Conservation (phyloP, 495 filamentous ascomycete genomes). For the Emericellopsis terricola region DNA sequence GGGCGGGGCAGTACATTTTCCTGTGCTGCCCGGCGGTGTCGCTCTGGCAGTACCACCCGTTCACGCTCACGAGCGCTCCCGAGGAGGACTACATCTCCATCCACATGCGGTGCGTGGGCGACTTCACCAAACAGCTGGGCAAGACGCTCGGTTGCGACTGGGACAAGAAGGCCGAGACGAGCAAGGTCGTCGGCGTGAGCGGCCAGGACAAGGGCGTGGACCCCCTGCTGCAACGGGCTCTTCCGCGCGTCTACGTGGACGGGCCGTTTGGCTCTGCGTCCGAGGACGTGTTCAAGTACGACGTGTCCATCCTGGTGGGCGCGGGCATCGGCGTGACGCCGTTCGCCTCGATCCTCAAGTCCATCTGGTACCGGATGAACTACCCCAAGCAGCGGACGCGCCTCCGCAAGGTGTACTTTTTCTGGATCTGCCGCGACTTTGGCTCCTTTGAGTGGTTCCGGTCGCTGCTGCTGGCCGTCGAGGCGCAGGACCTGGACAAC, state of each 20-base stretch:
- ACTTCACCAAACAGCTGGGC: conserved; percentile 49
- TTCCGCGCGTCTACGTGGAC: conserved; percentile 61
- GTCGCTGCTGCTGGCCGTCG: conserved; percentile 59
- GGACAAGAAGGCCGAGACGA: conserved; percentile 32
- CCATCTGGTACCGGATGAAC: conserved; percentile 78
- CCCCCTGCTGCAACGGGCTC: conserved; percentile 46
- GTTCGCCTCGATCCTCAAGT: conserved; percentile 65
- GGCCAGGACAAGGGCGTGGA: conserved; percentile 39
- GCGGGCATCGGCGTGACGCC: conserved; percentile 60
- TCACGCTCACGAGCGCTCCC: conserved; percentile 61
- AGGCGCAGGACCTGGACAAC: conserved; percentile 65
- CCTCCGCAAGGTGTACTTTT: conserved; percentile 67
- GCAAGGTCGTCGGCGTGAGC: conserved; percentile 48
- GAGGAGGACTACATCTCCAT: conserved; percentile 74
- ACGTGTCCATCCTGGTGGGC: conserved; percentile 48
- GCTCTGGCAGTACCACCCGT: conserved; percentile 64
- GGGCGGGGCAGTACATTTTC: conserved; percentile 68
- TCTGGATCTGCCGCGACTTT: conserved; percentile 70
- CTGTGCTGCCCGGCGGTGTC: conserved; percentile 68
- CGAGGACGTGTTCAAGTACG: conserved; percentile 64
- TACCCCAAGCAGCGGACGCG: conserved; percentile 57
- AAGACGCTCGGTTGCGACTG: conserved; percentile 52
- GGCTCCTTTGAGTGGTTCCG: conserved; percentile 72
- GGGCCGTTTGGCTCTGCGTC: conserved; percentile 66
- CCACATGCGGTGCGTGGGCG: conserved; percentile 52